These are phyloP conservation scores for Trichomonas tenax DNA, from an alignment of 208 protist species.

Conservation along the genomic window DNA sequence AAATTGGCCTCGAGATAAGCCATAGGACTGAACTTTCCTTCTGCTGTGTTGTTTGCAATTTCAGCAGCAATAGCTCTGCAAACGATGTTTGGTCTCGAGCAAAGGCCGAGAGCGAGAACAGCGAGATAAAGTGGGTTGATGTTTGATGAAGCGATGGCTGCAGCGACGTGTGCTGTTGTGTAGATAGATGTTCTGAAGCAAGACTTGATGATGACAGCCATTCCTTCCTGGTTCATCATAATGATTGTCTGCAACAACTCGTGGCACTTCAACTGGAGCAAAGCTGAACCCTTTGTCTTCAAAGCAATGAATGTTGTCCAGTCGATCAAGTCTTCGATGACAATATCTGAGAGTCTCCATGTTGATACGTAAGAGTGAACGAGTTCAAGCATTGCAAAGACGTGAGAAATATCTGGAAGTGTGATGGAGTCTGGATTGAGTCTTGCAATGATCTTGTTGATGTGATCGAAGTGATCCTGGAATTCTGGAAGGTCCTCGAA, in stretches of 20 bases:
- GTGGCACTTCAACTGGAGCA: not conserved
- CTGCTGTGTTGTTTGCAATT: not conserved
- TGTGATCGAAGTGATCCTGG: not conserved
- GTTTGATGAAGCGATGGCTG: not conserved
- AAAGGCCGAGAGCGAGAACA: not conserved
- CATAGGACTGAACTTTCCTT: not conserved
- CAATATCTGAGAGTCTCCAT: not conserved
- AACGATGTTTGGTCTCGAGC: not conserved
- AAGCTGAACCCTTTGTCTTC: not conserved
- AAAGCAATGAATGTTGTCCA: not conserved
- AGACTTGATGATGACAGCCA: not conserved
- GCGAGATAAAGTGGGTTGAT: not conserved
- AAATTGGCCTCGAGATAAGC: not conserved
- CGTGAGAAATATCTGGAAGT: not conserved
- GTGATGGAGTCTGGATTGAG: slow-evolving; percentile 17
- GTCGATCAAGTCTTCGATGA: not conserved
- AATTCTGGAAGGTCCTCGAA: not conserved
- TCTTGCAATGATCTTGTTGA: not conserved
- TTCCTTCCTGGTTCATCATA: not conserved
- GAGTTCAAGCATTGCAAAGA: not conserved
- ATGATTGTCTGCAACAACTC: not conserved
- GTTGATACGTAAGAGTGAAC: not conserved
- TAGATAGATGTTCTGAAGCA: not conserved
- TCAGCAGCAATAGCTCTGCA: not conserved
- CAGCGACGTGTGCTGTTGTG: not conserved